Conservation (phyloP, 2,329 filamentous ascomycete species). For the Phoma herbarum region DNA sequence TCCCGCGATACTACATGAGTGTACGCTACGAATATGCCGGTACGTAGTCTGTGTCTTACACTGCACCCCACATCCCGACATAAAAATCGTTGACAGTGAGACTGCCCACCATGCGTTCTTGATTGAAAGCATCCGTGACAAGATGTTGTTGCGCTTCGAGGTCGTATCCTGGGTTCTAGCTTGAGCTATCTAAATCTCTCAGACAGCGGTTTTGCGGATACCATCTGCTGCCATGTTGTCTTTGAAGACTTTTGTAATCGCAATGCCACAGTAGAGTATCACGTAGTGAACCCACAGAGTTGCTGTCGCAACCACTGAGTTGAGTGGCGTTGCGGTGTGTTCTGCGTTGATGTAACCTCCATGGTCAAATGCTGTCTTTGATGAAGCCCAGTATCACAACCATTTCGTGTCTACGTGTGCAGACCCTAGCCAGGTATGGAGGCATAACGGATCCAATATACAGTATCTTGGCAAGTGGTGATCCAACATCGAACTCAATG, state of each 20-base stretch:
- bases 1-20: constrained; percentile 42
- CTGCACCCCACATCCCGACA: constrained; percentile 38
- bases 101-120: constrained; percentile 40
- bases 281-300: constrained; percentile 23
- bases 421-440: too few relatives aligned
- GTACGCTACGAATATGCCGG: neutral
- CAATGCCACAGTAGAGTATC: constrained; percentile 19
- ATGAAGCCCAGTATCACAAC: constrained; percentile 24
- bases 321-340: constrained; percentile 46
- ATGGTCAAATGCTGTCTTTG: constrained; percentile 31
- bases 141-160: constrained; percentile 38
- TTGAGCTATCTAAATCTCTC: constrained; percentile 26
- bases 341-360: constrained; percentile 39
- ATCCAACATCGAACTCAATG: too few relatives aligned
- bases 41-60: too few relatives aligned
- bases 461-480: too few relatives aligned
- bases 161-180: constrained; percentile 23
- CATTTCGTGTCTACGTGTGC: too few relatives aligned
- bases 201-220: constrained; percentile 26
- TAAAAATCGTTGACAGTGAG: constrained; percentile 41
- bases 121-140: constrained; percentile 43
- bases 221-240: constrained; percentile 30
- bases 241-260: constrained; percentile 36
- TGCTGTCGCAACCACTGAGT: constrained; percentile 14
- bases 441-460: too few relatives aligned